phyloP scores from a whole-genome alignment of 306 rosid species.

The Quercus gilva region DNA sequence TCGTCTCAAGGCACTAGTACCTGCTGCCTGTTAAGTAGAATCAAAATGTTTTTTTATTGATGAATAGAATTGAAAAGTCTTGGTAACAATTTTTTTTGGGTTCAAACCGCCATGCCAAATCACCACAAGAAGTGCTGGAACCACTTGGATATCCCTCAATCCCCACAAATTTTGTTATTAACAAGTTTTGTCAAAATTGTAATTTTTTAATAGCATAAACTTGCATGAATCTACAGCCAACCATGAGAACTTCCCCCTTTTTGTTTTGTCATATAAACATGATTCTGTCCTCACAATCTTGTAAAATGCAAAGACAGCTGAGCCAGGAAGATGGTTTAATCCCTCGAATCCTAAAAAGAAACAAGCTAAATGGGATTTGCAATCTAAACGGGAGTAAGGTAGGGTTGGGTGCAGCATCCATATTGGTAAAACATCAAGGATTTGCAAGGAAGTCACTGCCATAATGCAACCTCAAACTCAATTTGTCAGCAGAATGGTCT shows the following conservation, averaged over 20 bases:
- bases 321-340: not conserved
- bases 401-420: too few species aligned
- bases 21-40: conserved; percentile 30
- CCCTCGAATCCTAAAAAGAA: not conserved
- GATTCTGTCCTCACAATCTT: not conserved
- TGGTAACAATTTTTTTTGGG: not conserved
- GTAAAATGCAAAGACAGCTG: not conserved
- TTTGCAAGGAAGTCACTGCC: too few species aligned
- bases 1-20: conserved; percentile 43
- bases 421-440: too few species aligned
- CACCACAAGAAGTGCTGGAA: too few species aligned
- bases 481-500: too few species aligned
- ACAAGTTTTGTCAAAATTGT: not conserved
- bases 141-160: too few species aligned
- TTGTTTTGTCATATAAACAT: not conserved
- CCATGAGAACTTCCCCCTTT: not conserved
- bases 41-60: too few species aligned
- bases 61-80: not conserved
- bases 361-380: not conserved
- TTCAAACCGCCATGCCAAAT: too few species aligned
- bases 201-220: not conserved
- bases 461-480: too few species aligned
- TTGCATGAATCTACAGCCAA: not conserved
- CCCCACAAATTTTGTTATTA: too few species aligned
- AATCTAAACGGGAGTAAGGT: too few species aligned